Conservation (phyloP, 345 rosid genomes). For the Erodium maritimum region DNA sequence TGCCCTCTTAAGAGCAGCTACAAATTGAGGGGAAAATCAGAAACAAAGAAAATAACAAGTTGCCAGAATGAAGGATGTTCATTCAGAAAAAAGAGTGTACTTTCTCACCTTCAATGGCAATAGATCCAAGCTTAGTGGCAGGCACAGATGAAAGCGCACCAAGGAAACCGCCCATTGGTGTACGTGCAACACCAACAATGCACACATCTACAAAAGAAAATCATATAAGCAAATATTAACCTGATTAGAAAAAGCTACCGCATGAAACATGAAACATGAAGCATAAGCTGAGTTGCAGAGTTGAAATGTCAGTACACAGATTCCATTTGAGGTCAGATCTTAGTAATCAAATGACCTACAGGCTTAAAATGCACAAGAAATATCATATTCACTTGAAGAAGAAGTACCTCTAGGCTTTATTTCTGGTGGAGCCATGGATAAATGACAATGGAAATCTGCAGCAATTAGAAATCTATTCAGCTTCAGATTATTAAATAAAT, state of each 20-base stretch:
- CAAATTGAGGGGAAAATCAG: constrained; percentile 12
- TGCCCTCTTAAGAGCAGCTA: constrained; percentile 89
- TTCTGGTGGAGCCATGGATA: constrained; percentile 44
- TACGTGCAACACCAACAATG: constrained; percentile 91
- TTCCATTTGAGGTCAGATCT: not conserved
- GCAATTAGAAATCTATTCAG: not conserved
- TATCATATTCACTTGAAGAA: not conserved
- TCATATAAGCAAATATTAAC: not conserved
- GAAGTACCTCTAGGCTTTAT: constrained; percentile 64
- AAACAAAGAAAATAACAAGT: constrained; percentile 7
- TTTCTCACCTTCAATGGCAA: constrained; percentile 59
- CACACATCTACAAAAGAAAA: constrained; percentile 77
- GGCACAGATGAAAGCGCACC: constrained; percentile 72
- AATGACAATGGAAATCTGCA: constrained; percentile 21
- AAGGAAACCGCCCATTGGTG: constrained; percentile 94
- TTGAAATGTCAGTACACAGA: not conserved
- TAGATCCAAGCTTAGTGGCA: constrained; percentile 93
- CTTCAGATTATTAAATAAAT: not conserved
- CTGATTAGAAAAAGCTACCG: not conserved
- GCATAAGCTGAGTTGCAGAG: not conserved
- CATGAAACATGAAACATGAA: not conserved
- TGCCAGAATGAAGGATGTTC: not conserved
- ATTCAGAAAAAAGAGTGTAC: not conserved
- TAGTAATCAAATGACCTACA: not conserved
- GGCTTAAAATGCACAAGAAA: not conserved